Base-by-base conservation (phyloP, 768 basidiomycete species). In the Pulveroboletus sp. region DNA sequence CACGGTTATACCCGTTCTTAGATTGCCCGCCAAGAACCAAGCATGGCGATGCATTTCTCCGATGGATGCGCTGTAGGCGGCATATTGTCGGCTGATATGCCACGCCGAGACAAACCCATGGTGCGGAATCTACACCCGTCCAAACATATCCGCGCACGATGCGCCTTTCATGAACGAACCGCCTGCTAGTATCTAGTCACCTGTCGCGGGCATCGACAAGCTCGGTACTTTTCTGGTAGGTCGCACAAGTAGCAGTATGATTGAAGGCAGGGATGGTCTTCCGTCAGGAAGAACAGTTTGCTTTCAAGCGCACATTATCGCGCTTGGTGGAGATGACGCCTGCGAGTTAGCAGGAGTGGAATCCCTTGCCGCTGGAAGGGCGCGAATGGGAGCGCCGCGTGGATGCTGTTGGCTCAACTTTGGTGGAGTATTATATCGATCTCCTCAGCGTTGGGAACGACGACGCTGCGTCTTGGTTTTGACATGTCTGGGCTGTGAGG, bases 21-120 rank as follows among this genome's bases (percentile, higher is more conserved):
- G 38, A 23, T 16, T 39, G 6, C 72, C 75, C 6, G 67, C 71
- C 27, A 84, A 81, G 68, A 78, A 83, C 60, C 77, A 81, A 60
- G 80, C 79, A 2, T 65, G 82, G 11, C 69, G 80, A 4, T 75
- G 82, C 58, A 83, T 82, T 51, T 81, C 78, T 14, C 71, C 82
- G 25, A 27, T 29, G 12, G 27, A 29, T 11, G 27, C 8, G 27
- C 5, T 29, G 9, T 29, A 4, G 40, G 69, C 76, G 68, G 70
- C 69, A 2, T 63, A 66, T 19, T 29, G 27, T 11, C 61, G 62
- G 23, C 29, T 73, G 25, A 48, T 72, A 40, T 75, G 73, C 47
- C 58, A 69, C 16, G 75, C 77, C 23, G 72, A 73, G 24, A 62
- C 70, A 0, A 45, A 47, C 10, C 71, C 70, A 3, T 72, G 78